Evolutionary conservation across 257 asterid species (phyloP).

Genomic region (Scutellaria baicalensis): DNA sequence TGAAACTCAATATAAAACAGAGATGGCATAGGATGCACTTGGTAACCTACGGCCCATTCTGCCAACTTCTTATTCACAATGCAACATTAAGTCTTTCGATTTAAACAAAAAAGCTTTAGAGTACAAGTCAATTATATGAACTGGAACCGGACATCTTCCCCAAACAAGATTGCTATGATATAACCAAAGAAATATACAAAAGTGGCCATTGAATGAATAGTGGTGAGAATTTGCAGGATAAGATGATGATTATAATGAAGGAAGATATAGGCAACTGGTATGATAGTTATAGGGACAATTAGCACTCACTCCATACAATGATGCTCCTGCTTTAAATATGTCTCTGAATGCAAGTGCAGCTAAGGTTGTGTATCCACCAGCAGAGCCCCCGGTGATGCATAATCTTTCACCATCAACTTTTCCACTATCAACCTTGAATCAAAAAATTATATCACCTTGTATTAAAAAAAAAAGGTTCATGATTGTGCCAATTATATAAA

Average conservation of each 20-base stretch:
- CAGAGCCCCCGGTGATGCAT: conserved; percentile 96
- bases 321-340: conserved; percentile 88
- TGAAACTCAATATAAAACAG: too few species aligned
- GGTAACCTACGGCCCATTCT: too few species aligned
- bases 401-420: conserved; percentile 77
- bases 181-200: background rate
- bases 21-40: too few species aligned
- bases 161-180: background rate
- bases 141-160: background rate
- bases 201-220: background rate
- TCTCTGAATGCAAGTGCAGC: conserved; percentile 92
- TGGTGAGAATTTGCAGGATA: background rate
- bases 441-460: conserved; percentile 13
- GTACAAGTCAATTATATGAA: conserved; percentile 2
- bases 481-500: background rate
- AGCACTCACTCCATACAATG: conserved; percentile 89
- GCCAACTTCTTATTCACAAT: too few species aligned
- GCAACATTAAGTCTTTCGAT: too few species aligned
- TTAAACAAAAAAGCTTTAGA: conserved; percentile 69
- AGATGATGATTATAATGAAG: background rate
- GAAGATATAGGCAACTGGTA: background rate
- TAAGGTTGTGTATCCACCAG: conserved; percentile 96
- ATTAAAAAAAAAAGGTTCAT: background rate
- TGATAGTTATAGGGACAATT: background rate
- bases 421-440: conserved; percentile 67